These are phyloP conservation scores for Sphagnum magellanicum DNA, from an alignment of 228 moss, liverwort and hornwort genomes.

Conservation along the genomic window DNA sequence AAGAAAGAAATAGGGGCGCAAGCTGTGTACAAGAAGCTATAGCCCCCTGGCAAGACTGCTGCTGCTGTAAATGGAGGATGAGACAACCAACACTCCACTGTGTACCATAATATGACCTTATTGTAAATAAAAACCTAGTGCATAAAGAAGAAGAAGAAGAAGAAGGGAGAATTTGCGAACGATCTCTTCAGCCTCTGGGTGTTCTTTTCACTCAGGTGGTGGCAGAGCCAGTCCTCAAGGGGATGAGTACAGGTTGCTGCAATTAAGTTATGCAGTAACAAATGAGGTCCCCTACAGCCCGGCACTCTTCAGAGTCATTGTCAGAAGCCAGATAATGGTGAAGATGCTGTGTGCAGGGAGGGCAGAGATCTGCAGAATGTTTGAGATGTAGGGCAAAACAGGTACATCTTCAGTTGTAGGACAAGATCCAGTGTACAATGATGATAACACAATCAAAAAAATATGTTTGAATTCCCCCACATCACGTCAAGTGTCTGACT, in stretches of 20 bases:
- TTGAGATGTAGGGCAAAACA: constrained; percentile 26
- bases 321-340: constrained; percentile 15
- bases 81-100: constrained; percentile 1
- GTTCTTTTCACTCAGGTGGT: constrained; percentile 24
- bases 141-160: constrained; percentile 43
- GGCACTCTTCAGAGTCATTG: constrained; percentile 23
- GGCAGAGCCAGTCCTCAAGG: constrained; percentile 36
- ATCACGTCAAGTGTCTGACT: too few species aligned
- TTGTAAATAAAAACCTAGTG: constrained; percentile 8
- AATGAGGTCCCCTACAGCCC: constrained; percentile 26
- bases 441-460: too few species aligned
- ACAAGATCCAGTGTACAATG: constrained; percentile 37
- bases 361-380: constrained; percentile 27
- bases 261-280: constrained; percentile 22
- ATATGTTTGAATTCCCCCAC: too few species aligned
- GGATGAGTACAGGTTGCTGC: constrained; percentile 45
- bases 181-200: constrained; percentile 16
- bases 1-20: background rate
- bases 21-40: constrained; percentile 2
- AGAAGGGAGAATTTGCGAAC: constrained; percentile 35
- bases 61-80: too few species aligned
- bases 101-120: background rate
- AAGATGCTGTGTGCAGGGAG: constrained; percentile 18
- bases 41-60: background rate
- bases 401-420: constrained; percentile 21